These are phyloP conservation scores for Arabis alpina DNA, from an alignment of 345 rosid species.

Conservation along the genomic window DNA sequence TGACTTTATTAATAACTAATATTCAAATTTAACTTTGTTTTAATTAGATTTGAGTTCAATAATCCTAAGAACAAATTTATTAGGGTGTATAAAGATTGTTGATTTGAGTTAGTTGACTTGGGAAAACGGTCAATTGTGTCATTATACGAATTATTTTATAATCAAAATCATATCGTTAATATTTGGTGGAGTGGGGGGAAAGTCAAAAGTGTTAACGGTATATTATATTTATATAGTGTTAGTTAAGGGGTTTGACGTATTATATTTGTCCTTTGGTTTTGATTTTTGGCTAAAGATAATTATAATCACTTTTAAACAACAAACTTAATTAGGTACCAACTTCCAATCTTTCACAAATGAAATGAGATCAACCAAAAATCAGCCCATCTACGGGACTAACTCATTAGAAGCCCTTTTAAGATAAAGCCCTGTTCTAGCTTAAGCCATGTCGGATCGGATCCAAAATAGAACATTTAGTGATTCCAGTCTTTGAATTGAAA, in stretches of 20 bases:
- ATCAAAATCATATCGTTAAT: neutral
- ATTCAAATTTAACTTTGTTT: neutral
- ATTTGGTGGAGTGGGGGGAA: slow-evolving; percentile 8
- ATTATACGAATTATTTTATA: neutral
- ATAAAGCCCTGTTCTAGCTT: no score
- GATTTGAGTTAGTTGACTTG: neutral
- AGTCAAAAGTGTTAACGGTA: slow-evolving; percentile 11
- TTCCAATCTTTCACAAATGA: no score
- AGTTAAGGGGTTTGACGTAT: neutral
- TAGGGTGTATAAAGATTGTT: slow-evolving; percentile 5
- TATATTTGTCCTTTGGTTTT: no score
- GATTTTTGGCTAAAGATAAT: no score
- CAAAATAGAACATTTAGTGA: no score
- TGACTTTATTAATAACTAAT: neutral
- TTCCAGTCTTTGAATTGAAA: no score
- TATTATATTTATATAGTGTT: neutral
- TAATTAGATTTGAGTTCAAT: slow-evolving; percentile 10
- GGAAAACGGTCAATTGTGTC: neutral
- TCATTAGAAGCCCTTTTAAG: no score
- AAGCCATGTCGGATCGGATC: no score
- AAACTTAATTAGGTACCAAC: no score
- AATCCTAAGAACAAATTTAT: neutral
- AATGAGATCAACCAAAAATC: no score
- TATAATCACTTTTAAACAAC: no score
- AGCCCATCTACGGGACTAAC: no score